These are phyloP conservation scores for Rhododendron kiyosumense DNA, from an alignment of 148 eudicot genomes.

Conservation along the genomic window DNA sequence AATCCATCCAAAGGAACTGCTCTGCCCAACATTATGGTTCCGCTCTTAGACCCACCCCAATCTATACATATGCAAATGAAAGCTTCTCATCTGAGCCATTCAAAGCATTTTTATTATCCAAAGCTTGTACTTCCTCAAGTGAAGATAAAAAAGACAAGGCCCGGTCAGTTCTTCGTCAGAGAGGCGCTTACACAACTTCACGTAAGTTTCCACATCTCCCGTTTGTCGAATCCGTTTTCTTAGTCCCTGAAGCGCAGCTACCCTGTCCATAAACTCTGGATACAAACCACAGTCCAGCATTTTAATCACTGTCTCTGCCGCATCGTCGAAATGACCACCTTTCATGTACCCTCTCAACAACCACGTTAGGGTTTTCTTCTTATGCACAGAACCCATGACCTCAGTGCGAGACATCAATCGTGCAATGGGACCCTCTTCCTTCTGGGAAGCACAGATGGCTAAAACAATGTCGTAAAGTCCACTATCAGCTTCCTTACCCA, in stretches of 20 bases:
- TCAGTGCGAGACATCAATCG: constrained; percentile 66
- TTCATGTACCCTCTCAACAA: constrained; percentile 79
- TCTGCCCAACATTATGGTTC: background rate
- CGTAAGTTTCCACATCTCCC: constrained; percentile 53
- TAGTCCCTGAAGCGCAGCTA: constrained; percentile 75
- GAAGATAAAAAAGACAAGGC: constrained; percentile 73
- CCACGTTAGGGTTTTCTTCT: constrained; percentile 76
- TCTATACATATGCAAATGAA: constrained; percentile 2
- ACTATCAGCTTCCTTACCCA: constrained; percentile 53
- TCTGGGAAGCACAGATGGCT: constrained; percentile 83
- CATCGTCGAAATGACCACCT: constrained; percentile 66
- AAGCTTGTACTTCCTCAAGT: constrained; percentile 56
- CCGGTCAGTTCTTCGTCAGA: constrained; percentile 72
- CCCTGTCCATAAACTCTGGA: constrained; percentile 63
- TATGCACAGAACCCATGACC: constrained; percentile 42
- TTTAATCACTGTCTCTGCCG: constrained; percentile 56
- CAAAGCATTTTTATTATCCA: constrained; percentile 74
- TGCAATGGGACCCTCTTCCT: constrained; percentile 41
- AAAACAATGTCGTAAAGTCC: constrained; percentile 77
- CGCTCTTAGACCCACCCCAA: constrained; percentile 7
- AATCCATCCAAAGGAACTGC: background rate
- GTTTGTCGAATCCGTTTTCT: constrained; percentile 51
- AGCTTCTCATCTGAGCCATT: constrained; percentile 8
- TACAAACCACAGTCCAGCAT: constrained; percentile 68
- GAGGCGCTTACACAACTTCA: constrained; percentile 67